Base-by-base conservation (phyloP, 306 rosid species). In the Ochetophila trinervis region DNA sequence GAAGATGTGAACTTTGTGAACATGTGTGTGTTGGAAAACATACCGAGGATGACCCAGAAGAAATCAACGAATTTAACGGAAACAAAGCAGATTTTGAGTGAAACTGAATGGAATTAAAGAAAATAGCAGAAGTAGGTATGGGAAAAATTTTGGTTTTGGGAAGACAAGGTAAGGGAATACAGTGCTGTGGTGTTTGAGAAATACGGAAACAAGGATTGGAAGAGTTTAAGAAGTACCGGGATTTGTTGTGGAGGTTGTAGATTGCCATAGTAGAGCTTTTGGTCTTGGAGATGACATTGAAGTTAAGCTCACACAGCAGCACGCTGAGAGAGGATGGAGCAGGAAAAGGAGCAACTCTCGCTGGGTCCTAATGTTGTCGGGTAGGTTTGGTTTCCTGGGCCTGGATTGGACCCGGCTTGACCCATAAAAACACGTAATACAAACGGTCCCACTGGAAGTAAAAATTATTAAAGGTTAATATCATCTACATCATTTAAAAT, bases 161-260 rank as follows among this genome's bases (percentile, higher is more conserved):
- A 40, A 40, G 45, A 40, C 11, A 40, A 40, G 45, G 12, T 10
- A 40, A 12, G 45, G 45, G 12, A 40, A 40, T 40, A 40, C 8
- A 40, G 13, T 2, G 12, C 45, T 40, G 11, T 40, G 45, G 12
- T 6, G 45, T 40, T 32, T 60, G 73, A 60, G 44, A 44, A 47
- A 74, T 23, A 8, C 59, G 50, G 57, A 64, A 75, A 56, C 55
- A 44, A 8, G 76, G 60, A 35, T 22, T 67, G 60, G 6, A 65
- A 77, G 71, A 57, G 23, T 36, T 70, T n/a, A 78, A 66, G 69
- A 76, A 67, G 82, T 74, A 79, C 85, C 88, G 81, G 71, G 63
- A 57, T 52, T 27, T 76, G 19, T 71, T 50, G 12, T 40, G 45
- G 45, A 40, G 14, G 15, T 40, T 40, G 6, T 40, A 12, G 45